Evolutionary conservation across 768 basidiomycete species (phyloP), one percentile per base, ranked within the genome.

Genomic region (Piloderma croceum): DNA sequence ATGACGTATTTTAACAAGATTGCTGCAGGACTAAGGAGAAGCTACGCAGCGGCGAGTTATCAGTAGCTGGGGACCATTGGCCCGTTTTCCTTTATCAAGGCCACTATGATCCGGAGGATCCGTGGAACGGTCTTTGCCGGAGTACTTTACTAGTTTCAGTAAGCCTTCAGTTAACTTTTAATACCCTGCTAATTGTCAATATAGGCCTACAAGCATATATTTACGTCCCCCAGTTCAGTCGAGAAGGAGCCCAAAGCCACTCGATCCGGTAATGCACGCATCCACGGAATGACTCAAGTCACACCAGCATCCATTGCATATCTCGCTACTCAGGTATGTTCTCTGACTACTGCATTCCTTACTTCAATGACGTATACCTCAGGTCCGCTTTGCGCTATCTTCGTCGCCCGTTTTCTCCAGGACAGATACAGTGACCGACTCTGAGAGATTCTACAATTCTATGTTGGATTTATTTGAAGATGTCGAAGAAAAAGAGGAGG

Each of bases 61-160:
- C 34, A 4, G 42, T 58, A 2, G 12, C 27, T 2, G 55, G 53
- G 2, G 52, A 59, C 39, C 49, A 57, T 7, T 61, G 60, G 58
- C 54, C 50, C 0, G 25, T 50, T 1, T 50, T 59, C 21, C 21
- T 60, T 4, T 60, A 58, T 29, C 5, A 31, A 0, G 42, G 46
- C 11, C 43, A 46, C 23, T 61, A 50, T 35, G 39, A 60, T 25
- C 34, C 42, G 2, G 45, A 56, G 11, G 47, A 61, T 31, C 58
- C 55, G 0, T 60, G 56, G 60, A 46, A 51, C 0, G 54, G 60
- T 7, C 47, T 60, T 2, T 45, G 59, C 18, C 20, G 44, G 20
- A 53, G 55, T 27, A 4, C 24, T 2, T 21, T 57, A 5, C 47
- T 62, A 1, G 47, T 60, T 6, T 47, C 32, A 31, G 56, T 57